These are phyloP conservation scores for Dioscorea alata DNA, from an alignment of 106 monocot genomes.

Conservation along the genomic window DNA sequence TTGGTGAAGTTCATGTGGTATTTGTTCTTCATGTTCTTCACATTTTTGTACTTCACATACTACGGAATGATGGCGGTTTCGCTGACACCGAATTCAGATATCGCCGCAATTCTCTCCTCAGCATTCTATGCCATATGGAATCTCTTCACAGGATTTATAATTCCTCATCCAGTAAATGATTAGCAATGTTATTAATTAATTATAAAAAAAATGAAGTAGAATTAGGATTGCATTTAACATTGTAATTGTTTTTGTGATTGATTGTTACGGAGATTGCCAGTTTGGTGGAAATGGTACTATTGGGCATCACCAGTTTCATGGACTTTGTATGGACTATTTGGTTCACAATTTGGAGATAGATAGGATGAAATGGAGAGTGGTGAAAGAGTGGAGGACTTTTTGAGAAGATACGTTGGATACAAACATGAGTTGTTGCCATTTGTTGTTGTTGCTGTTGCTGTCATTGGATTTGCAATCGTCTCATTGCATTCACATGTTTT, in stretches of 20 bases:
- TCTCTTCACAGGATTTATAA: constrained; percentile 10
- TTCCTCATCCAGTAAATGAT: constrained; percentile 9
- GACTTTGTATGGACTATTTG: constrained; percentile 29
- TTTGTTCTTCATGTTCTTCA: constrained; percentile 18
- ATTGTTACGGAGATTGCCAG: constrained; percentile 23
- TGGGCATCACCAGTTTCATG: constrained; percentile 32
- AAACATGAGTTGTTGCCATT: constrained; percentile 22
- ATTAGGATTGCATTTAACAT: neutral
- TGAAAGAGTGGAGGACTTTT: constrained; percentile 1
- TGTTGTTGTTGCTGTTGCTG: constrained; percentile 12
- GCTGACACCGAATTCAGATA: constrained; percentile 10
- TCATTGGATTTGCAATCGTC: constrained; percentile 3
- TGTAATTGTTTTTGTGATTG: neutral
- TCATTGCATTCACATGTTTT: constrained; percentile 12
- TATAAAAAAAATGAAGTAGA: too few relatives aligned
- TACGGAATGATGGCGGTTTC: constrained; percentile 20
- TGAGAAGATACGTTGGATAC: constrained; percentile 19
- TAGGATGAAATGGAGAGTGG: neutral
- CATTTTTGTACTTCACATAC: constrained; percentile 17
- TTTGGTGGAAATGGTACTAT: constrained; percentile 38
- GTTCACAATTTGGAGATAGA: constrained; percentile 30
- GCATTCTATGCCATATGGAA: constrained; percentile 17
- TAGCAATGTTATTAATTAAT: neutral
- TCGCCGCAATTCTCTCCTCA: constrained; percentile 10
- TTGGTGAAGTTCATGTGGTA: constrained; percentile 19